Conservation (phyloP, 2,329 filamentous ascomycete species). For the Graphium sp. region DNA sequence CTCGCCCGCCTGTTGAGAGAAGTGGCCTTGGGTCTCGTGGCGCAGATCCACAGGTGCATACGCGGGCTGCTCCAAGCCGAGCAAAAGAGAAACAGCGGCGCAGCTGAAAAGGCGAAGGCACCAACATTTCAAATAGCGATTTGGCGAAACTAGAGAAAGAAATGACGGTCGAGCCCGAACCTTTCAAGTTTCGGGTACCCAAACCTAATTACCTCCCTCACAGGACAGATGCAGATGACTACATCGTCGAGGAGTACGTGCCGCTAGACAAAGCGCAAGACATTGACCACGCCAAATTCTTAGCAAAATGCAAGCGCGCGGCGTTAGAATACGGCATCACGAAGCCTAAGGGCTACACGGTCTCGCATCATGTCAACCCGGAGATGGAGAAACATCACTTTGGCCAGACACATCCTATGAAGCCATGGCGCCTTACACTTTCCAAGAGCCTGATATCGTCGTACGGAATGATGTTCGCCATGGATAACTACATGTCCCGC, state of each 20-base stretch:
- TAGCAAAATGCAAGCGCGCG: conserved; percentile 37
- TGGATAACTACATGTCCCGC: conserved; percentile 83
- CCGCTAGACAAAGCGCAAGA: conserved; percentile 33
- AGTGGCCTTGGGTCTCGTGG: too few species aligned
- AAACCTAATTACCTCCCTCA: conserved; percentile 45
- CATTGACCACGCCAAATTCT: conserved; percentile 37
- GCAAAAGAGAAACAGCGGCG: too few species aligned
- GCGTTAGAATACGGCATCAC: conserved; percentile 53
- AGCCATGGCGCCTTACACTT: conserved; percentile 89
- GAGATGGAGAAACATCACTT: conserved; percentile 95
- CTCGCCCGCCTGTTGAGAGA: too few species aligned
- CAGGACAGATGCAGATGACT: conserved; percentile 30
- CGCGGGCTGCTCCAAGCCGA: too few species aligned
- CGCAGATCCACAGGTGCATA: too few species aligned
- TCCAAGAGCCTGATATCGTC: conserved; percentile 90
- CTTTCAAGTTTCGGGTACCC: conserved; percentile 35
- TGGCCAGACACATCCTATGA: conserved; percentile 95
- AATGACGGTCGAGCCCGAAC: conserved; percentile 22
- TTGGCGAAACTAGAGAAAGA: too few species aligned
- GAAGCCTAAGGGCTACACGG: conserved; percentile 69
- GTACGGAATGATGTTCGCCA: conserved; percentile 90
- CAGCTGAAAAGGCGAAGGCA: too few species aligned
- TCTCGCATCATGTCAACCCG: conserved; percentile 92
- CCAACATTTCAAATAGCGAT: too few species aligned
- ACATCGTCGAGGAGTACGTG: conserved; percentile 35